Percentiles rank a stretch among this genome's conserved stretches.
Conservation (phyloP, 352 stramenopile species). For the Phytopythium ostracodes region DNA sequence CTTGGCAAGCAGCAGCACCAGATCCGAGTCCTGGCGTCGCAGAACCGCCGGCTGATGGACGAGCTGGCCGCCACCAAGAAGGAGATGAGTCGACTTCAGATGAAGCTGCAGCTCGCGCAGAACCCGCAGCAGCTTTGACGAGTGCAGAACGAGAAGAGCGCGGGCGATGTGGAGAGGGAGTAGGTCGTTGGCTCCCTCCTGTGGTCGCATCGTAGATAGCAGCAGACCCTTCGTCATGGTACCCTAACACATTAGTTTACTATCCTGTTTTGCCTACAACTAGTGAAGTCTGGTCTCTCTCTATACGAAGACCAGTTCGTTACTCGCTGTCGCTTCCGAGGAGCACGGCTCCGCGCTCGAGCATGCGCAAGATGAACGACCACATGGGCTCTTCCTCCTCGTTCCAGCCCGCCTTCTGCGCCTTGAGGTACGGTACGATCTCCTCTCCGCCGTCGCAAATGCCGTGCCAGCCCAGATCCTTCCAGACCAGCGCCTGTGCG, state of each 20-base stretch:
- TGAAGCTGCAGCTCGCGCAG: slow-evolving; percentile 39
- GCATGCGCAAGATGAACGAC: slow-evolving; percentile 6
- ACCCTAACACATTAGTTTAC: background rate
- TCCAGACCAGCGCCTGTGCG: slow-evolving; percentile 16
- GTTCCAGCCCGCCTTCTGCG: slow-evolving; percentile 6
- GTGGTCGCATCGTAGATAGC: background rate
- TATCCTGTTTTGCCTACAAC: background rate
- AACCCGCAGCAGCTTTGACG: slow-evolving; percentile 41
- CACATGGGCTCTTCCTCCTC: slow-evolving; percentile 7
- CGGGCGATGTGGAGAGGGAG: background rate
- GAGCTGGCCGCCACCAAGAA: slow-evolving; percentile 48
- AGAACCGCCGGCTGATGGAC: slow-evolving; percentile 55
- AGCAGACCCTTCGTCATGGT: background rate
- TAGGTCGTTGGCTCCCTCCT: background rate
- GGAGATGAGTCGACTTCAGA: slow-evolving; percentile 51
- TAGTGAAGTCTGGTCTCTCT: background rate
- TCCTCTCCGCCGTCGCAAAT: slow-evolving; percentile 17
- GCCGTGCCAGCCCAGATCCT: slow-evolving; percentile 25
- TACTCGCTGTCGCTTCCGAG: slow-evolving; percentile 1
- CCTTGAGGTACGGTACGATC: background rate
- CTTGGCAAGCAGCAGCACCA: slow-evolving; percentile 52
- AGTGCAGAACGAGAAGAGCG: slow-evolving; percentile 25
- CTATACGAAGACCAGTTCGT: background rate
- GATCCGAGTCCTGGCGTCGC: slow-evolving; percentile 51
- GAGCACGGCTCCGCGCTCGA: slow-evolving; percentile 5